A percentile compares a stretch with the other conserved stretches of the same genome.
Evolutionary conservation across 495 filamentous ascomycete species (phyloP).

Genomic region (Trichocladium antarcticum): DNA sequence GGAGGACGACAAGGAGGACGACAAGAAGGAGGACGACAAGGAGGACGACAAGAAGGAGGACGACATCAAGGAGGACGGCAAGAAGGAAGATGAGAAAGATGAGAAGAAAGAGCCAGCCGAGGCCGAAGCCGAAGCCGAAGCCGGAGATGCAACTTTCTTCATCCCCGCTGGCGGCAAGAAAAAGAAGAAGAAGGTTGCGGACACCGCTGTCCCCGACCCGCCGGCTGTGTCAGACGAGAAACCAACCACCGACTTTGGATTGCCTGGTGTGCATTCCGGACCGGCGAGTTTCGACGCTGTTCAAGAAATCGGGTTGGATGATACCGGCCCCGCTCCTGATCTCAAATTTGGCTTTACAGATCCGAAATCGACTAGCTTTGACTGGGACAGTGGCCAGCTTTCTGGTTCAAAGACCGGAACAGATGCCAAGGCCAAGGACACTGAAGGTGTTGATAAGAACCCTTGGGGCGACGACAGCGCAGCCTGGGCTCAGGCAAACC

Average conservation of each 20-base stretch:
- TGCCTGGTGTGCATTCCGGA: constrained; percentile 12
- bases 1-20: constrained; percentile 20
- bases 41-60: constrained; percentile 21
- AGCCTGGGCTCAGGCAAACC: constrained; percentile 36
- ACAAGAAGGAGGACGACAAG: constrained; percentile 24
- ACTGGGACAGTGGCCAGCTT: constrained; percentile 30
- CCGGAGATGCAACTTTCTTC: constrained; percentile 16
- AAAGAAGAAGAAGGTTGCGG: constrained; percentile 39
- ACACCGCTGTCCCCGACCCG: constrained; percentile 17
- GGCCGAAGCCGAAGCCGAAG: constrained; percentile 7
- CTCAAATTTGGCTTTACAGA: constrained; percentile 26
- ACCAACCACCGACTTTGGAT: constrained; percentile 13
- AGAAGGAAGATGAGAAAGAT: constrained; percentile 12
- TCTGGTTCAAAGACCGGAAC: constrained; percentile 5
- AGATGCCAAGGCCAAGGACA: constrained; percentile 14
- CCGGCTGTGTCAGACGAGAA: constrained; percentile 12
- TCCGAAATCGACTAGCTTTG: constrained; percentile 18
- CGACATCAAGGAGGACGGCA: constrained; percentile 24
- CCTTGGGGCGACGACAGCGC: constrained; percentile 32
- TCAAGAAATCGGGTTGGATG: constrained; percentile 42
- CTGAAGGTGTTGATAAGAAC: constrained; percentile 23
- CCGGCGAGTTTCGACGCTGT: constrained; percentile 26
- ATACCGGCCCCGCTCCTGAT: constrained; percentile 28
- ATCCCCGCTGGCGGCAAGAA: constrained; percentile 1
- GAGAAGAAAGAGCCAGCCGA: constrained; percentile 15